A percentile compares a stretch with the other conserved stretches of the same genome.
These are phyloP conservation scores for Teratosphaeria zuluensis DNA, from an alignment of 2,329 filamentous ascomycete genomes.

Conservation along the genomic window DNA sequence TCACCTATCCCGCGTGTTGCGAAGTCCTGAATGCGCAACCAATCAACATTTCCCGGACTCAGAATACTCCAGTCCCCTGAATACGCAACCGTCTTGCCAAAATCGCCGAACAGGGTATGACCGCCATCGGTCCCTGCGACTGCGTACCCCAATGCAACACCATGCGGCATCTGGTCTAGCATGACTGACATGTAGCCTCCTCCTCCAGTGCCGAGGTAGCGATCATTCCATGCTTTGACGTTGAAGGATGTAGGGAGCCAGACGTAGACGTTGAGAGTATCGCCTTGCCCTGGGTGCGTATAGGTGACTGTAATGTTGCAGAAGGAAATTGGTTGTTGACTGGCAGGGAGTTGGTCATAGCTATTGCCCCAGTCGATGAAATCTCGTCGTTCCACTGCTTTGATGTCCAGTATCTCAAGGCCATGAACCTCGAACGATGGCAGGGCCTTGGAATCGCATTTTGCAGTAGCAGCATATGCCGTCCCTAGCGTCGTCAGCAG, in stretches of 20 bases:
- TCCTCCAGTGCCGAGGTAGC: slow-evolving; percentile 18
- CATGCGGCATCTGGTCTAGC: slow-evolving; percentile 24
- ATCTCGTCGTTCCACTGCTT: slow-evolving; percentile 1
- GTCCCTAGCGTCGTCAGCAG: not conserved
- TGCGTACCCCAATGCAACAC: slow-evolving; percentile 16
- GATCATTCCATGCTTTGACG: slow-evolving; percentile 22
- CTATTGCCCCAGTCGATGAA: not conserved
- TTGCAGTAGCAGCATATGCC: not conserved
- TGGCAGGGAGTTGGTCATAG: not conserved
- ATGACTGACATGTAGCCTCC: slow-evolving; percentile 28
- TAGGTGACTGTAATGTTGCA: slow-evolving; percentile 31
- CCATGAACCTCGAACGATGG: slow-evolving; percentile 5
- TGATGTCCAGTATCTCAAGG: slow-evolving; percentile 1
- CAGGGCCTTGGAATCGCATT: slow-evolving; percentile 4
- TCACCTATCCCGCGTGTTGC: slow-evolving; percentile 23
- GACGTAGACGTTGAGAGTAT: slow-evolving; percentile 24
- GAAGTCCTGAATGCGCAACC: slow-evolving; percentile 24
- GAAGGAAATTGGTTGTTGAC: slow-evolving; percentile 2
- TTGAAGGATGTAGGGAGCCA: slow-evolving; percentile 21
- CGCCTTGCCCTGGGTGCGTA: slow-evolving; percentile 28
- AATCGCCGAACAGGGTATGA: slow-evolving; percentile 3
- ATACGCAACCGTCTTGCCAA: not conserved
- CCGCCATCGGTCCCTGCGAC: slow-evolving; percentile 21
- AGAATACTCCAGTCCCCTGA: slow-evolving; percentile 9
- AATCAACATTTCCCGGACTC: slow-evolving; percentile 24